Evolutionary conservation across 805 yeast species (phyloP).

Genomic region (Zygotorulaspora danielsina): DNA sequence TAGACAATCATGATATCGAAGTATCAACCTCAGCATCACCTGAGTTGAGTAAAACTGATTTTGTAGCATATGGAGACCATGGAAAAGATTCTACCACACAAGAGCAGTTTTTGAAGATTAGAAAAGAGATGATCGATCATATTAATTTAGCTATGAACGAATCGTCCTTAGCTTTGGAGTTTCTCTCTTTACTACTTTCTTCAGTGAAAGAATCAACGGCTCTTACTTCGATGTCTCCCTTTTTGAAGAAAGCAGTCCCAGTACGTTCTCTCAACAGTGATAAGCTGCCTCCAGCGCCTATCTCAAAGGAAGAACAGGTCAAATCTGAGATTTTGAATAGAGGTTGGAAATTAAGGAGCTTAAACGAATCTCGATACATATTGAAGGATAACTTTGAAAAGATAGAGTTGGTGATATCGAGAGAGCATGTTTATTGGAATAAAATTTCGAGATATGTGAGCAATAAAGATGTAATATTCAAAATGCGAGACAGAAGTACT

Average conservation of each 20-base stretch:
- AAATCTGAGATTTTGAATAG: constrained; percentile 31
- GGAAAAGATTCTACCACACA: constrained; percentile 24
- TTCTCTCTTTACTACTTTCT: constrained; percentile 77
- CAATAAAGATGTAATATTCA: constrained; percentile 45
- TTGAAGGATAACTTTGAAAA: constrained; percentile 49
- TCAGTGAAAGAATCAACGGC: constrained; percentile 82
- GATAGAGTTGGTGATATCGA: constrained; percentile 49
- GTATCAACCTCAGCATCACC: constrained; percentile 1
- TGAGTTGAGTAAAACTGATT: constrained; percentile 11
- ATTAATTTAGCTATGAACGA: constrained; percentile 77
- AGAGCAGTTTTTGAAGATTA: constrained; percentile 45
- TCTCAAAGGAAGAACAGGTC: constrained; percentile 23
- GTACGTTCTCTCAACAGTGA: constrained; percentile 64
- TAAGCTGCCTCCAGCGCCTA: constrained; percentile 24
- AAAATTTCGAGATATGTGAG: constrained; percentile 32
- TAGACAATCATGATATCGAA: constrained; percentile 9
- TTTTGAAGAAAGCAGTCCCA: constrained; percentile 66
- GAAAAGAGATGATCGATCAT: constrained; percentile 48
- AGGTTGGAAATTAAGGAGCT: constrained; percentile 83
- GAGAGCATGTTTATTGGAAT: constrained; percentile 61
- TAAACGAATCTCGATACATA: constrained; percentile 50
- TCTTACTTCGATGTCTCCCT: constrained; percentile 82
- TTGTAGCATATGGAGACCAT: constrained; percentile 15
- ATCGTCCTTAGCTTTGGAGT: constrained; percentile 81
- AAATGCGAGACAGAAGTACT: constrained; percentile 53